Base-by-base conservation (phyloP, 2,329 filamentous ascomycete species). In the Colletotrichum caudatum region DNA sequence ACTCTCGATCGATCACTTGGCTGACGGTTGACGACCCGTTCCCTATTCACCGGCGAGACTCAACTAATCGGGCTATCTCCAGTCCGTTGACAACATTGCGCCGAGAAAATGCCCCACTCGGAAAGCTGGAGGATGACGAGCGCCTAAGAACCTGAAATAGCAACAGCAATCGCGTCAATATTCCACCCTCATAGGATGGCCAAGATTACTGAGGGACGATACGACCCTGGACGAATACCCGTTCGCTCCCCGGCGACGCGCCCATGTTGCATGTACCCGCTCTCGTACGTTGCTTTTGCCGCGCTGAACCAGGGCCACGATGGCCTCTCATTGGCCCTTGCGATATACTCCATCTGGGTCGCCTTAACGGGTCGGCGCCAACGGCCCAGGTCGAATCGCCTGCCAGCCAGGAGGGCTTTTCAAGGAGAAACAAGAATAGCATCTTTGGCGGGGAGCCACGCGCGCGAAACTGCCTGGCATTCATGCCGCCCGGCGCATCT, bases 231-330 rank as follows among this genome's bases (percentile, higher is more conserved):
- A 60, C 58, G 54, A 37, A 37, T 41, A 41, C 14, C 39, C 37
- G 60, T 37, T 57, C 46, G 70, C 61, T 58, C 23, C 56, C 48
- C 50, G 61, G 70, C 70, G 66, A 72, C 48, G 66, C 70, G 70
- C 70, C 66, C 39, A 71, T 26, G 67, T 62, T 71, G 66, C 66
- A 62, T 51, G 70, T 66, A 56, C 41, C 70, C 70, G 57, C 66
- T 62, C 48, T 66, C 61, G 60, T 62, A 66, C 66, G 59, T 69
- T 66, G 60, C 60, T 60, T 60, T 65, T 72, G 76, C 74, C 75
- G 74, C 71, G 64, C 71, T 68, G 72, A 61, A 16, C 37, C 16
- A 60, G 26, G 69, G 37, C 14, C 33, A 20, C 16, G 14, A 39
- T n/a, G 53, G 11, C 7, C 7, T 56, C 16, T 56, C 58, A 71